A percentile compares a stretch with the other conserved stretches of the same genome.
Evolutionary conservation across 2,329 filamentous ascomycete genomes (phyloP).

Genomic region (Clarireedia hainanense): DNA sequence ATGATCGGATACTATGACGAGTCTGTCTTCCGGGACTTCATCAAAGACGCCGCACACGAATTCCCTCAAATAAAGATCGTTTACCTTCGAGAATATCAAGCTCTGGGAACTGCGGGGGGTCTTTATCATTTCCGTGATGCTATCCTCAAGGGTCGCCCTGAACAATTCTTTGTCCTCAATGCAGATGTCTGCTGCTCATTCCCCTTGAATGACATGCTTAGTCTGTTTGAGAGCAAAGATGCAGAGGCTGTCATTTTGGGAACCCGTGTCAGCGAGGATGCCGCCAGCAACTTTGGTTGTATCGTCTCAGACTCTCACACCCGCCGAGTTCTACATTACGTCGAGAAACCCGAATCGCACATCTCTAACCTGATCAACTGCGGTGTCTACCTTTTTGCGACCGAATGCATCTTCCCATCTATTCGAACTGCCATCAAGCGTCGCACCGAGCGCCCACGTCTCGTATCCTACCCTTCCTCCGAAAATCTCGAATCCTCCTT

Average conservation of each 20-base stretch:
- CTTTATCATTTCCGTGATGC: constrained; percentile 99
- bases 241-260: constrained; percentile 95
- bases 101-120: constrained; percentile 88
- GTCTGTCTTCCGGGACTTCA: constrained; percentile 93
- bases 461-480: constrained; percentile 91
- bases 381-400: constrained; percentile 94
- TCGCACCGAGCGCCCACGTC: constrained; percentile 80
- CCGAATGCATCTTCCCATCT: constrained; percentile 91
- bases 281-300: constrained; percentile 93
- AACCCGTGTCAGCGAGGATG: constrained; percentile 82
- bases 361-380: constrained; percentile 99
- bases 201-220: constrained; percentile 91
- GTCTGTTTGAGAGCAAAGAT: constrained; percentile 87
- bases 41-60: constrained; percentile 78
- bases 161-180: constrained; percentile 95
- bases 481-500: constrained; percentile 77
- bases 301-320: constrained; percentile 92
- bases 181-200: constrained; percentile 99
- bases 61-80: constrained; percentile 86
- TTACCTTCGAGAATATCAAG: constrained; percentile 96
- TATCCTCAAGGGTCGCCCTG: constrained; percentile 90
- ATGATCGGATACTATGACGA: constrained; percentile 99
- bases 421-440: constrained; percentile 94
- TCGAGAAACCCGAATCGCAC: constrained; percentile 96
- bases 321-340: constrained; percentile 94